Base-by-base conservation (phyloP, 1,139 yeast genomes). In the Komagataea norvegica region DNA sequence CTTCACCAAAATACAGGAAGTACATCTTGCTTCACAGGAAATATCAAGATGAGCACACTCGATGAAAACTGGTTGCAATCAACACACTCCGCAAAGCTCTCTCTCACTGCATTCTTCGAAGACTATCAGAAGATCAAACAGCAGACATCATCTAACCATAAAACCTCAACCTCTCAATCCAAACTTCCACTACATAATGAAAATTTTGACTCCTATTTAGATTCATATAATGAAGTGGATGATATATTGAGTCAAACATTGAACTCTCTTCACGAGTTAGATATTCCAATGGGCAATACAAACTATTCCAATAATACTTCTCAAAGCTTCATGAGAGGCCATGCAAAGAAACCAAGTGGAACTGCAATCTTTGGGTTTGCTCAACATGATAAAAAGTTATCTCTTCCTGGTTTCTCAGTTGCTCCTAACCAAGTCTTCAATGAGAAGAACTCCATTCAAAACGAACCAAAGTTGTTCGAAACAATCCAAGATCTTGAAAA, bases 301-400 rank as follows among this genome's bases (percentile, higher is more conserved):
- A 15, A 31, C n/a, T n/a, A n/a, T 14, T 8, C 25, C 5, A 26
- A 34, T 14, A 26, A 22, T 6, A 13, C 41, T 8, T 34, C 31
- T 25, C 29, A 34, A n/a, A 35, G 38, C 5, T 43, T 36, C 11
- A 10, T 25, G 1, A 48, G 28, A 34, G 48, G 50, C 14, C 67
- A 62, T 45, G 55, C 56, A 41, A 58, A 64, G 35, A 59, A 59
- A 9, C 56, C 59, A 19, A 74, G 80, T 58, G 84, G 83, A 8
- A 77, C 84, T 2, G 82, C 82, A 7, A 77, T 77, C 26, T 77
- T 77, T 54, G 84, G 84, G 0, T 77, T 72, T 47, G 59, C 66
- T 3, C 73, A 70, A 36, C 83, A 77, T 53, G 72, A 67, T 45
- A 65, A 73, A 37, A 77, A 70, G 22, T 54, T 76, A 7, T 52